A percentile compares a stretch with the other conserved stretches of the same genome.
phyloP scores from a whole-genome alignment of 345 rosid genomes.

The Citrus mangshanensis region DNA sequence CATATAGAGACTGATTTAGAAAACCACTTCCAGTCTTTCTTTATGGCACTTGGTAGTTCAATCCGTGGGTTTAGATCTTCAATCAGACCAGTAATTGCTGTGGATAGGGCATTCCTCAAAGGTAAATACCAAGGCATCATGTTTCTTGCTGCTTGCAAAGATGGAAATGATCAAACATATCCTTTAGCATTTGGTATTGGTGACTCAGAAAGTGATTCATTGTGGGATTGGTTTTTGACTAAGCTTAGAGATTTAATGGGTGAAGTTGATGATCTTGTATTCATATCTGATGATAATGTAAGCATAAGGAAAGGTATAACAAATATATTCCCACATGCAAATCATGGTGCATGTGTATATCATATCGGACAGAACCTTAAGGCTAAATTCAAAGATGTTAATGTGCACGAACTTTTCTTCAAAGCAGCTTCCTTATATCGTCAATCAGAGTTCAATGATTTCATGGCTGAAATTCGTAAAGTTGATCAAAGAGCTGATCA shows the following conservation, averaged over 20 bases:
- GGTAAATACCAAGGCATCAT: neutral
- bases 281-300: neutral
- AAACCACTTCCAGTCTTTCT: neutral
- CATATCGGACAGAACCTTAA: neutral
- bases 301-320: neutral
- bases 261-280: neutral
- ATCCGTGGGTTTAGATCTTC: neutral
- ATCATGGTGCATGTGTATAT: constrained; percentile 1
- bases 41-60: constrained; percentile 2
- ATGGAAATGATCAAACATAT: constrained; percentile 2
- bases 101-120: constrained; percentile 7
- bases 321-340: neutral
- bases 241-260: neutral
- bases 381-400: constrained; percentile 2
- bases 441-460: neutral
- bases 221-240: neutral
- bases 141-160: constrained; percentile 1
- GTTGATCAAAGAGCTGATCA: constrained; percentile 7
- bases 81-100: neutral
- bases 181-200: constrained; percentile 1
- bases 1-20: neutral
- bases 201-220: neutral
- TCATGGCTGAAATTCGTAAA: constrained; percentile 1
- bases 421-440: neutral
- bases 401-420: constrained; percentile 1